Evolutionary conservation across 148 eudicot species (phyloP), one percentile per base, ranked within the genome.

Genomic region (Vaccinium macrocarpon): DNA sequence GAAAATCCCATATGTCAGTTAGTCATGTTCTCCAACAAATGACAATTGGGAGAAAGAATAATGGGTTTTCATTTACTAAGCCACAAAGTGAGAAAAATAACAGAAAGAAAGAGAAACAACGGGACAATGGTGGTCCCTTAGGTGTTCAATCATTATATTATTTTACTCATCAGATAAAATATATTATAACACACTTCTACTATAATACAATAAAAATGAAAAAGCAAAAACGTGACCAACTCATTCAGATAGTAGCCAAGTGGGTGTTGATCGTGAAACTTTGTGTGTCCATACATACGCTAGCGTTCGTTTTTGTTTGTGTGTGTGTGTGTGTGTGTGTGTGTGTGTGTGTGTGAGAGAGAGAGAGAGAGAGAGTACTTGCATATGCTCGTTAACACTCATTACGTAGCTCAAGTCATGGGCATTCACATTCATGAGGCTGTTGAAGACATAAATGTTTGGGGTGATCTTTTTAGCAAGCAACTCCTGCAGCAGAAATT

Each of bases 341-440:
- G 82, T 49, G 51, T 49, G 51, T 49, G 51, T 49, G 19, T 15
- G 56, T 2, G 84, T 70, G 84, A 85, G 83, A 70, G 87, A 61
- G 81, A 81, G 84, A 84, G 87, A 84, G 74, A 19, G 82, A 35
- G 68, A 35, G 35, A 87, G 88, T 94, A 95, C 99, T 85, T 90
- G 92, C 99, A 96, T 95, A 83, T 96, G 88, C 89, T 86, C 89
- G 93, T 96, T 93, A 70, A 95, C 88, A 29, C 88, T 83, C 93
- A 93, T 84, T 10, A 91, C 88, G 89, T 91, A 96, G 82, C 88
- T 85, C 92, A 96, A 88, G 87, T 96, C 99, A 73, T 83, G 77
- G 49, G 99, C 88, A 89, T 96, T 96, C 79, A 92, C 99, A 86
- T 95, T 96, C 97, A 96, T 96, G 72, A 96, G 94, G 85, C 99